A percentile compares a stretch with the other conserved stretches of the same genome.
phyloP scores from a whole-genome alignment of 2,329 filamentous ascomycete species.

The Hirsutella thompsonii region DNA sequence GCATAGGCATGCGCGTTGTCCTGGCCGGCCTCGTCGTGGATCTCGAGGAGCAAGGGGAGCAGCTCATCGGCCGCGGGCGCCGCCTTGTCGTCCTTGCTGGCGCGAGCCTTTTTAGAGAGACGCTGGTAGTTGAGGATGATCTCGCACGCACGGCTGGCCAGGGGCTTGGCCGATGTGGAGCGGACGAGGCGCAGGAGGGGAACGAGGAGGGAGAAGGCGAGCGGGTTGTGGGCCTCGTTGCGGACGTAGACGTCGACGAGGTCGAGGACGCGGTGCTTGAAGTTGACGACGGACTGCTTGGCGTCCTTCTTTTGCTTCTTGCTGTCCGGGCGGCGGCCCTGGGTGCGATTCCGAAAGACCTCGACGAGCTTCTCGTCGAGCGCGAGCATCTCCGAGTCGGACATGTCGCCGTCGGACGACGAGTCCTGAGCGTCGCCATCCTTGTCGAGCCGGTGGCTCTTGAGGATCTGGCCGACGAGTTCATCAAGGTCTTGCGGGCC shows the following conservation, averaged over 20 bases:
- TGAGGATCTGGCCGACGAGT: constrained; percentile 65
- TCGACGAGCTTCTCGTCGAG: constrained; percentile 73
- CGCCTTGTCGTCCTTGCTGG: constrained; percentile 16
- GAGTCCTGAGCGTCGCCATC: constrained; percentile 41
- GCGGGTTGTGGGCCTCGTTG: constrained; percentile 54
- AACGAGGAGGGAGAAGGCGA: constrained; percentile 57
- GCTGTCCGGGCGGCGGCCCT: constrained; percentile 44
- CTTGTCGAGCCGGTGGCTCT: constrained; percentile 53
- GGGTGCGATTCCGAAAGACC: constrained; percentile 69
- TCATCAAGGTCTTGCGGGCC: constrained; percentile 48
- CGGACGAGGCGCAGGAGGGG: constrained; percentile 68
- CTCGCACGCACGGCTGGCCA: constrained; percentile 60
- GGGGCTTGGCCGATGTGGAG: constrained; percentile 62
- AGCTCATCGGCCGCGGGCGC: constrained; percentile 27
- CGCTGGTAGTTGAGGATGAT: constrained; percentile 63
- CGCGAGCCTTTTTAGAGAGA: constrained; percentile 43
- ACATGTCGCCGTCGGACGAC: constrained; percentile 70
- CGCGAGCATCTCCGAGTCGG: constrained; percentile 89
- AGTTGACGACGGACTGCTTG: constrained; percentile 79
- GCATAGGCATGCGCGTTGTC: constrained; percentile 59
- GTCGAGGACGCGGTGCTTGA: constrained; percentile 89
- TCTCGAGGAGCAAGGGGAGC: constrained; percentile 45
- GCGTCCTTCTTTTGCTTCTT: constrained; percentile 82
- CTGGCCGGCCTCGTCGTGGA: constrained; percentile 56
- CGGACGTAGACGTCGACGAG: constrained; percentile 76